Base-by-base conservation (phyloP, 148 eudicot genomes). In the Vaccinium darrowii region DNA sequence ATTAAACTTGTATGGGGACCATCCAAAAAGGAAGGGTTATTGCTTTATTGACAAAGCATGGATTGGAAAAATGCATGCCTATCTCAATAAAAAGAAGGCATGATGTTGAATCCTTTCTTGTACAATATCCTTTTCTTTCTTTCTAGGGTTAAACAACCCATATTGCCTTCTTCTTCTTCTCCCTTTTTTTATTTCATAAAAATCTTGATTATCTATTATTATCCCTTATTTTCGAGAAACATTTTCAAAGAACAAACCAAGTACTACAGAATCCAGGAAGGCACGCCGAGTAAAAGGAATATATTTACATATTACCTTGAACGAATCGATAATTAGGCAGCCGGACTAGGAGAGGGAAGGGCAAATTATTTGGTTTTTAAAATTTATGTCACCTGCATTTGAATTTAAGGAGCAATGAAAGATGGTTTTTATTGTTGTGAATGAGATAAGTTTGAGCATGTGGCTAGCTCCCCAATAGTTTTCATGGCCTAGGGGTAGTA, bases 1-100 rank as follows among this genome's bases (percentile, higher is more conserved):
- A 56, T 51, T 80, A 23, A 80, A 54, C n/a, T 79, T 65, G 7
- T 23, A n/a, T 63, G 79, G 86, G 86, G 86, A 85, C 86, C 86
- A 80, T 71, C 39, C 23, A 23, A 54, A 80, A 85, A 67, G 57
- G 43, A 79, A 15, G 54, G 77, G 49, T 63, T 39, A 84, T 71
- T 80, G 86, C 86, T 85, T 85, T 79, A 72, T 82, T 71, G 84
- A 82, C 84, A 69, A 69, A 69, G 54, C 27, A 52, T 71, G 50
- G 54, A 72, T 21, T 12, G 73, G 14, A 47, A 82, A 73, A 82
- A 49, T 65, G 78, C 84, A 82, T 71, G 78, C 84, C 84, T 82
- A 71, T 54, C 65, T 69, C 84, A 52, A 72, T 33, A 82, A 82
- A 62, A 71, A 57, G 73, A 51, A 49, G 74, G 84, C n/a, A 33